Conservation (phyloP, 345 rosid genomes). For the Moringa oleifera region DNA sequence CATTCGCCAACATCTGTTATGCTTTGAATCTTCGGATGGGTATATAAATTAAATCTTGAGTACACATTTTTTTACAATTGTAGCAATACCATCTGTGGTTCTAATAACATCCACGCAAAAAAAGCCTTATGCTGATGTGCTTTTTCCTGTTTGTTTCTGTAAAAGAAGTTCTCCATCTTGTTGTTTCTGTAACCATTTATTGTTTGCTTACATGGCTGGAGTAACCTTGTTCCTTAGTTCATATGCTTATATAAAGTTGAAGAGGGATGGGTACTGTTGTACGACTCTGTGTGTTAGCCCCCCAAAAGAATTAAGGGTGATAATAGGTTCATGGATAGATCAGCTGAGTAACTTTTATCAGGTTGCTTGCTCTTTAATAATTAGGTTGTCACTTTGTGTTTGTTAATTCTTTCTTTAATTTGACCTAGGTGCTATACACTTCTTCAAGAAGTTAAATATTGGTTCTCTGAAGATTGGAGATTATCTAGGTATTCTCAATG, state of each 20-base stretch:
- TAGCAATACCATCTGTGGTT: neutral
- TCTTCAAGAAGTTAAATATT: slow-evolving; percentile 69
- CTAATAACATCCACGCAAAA: neutral
- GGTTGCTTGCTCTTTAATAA: neutral
- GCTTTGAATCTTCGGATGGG: too few relatives aligned
- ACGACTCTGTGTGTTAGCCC: too few relatives aligned
- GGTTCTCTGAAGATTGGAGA: slow-evolving; percentile 62
- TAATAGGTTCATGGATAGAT: neutral
- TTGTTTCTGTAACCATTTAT: neutral
- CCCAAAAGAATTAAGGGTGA: neutral
- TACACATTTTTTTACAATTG: too few relatives aligned
- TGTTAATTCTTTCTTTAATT: neutral
- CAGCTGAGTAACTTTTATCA: too few relatives aligned
- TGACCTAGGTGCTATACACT: slow-evolving; percentile 57
- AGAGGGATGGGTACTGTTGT: neutral
- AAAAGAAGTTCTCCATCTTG: neutral
- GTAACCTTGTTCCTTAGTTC: neutral
- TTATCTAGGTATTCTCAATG: slow-evolving; percentile 57
- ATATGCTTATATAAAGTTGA: too few relatives aligned
- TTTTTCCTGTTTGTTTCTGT: neutral
- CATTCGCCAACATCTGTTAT: too few relatives aligned
- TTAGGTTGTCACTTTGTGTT: neutral
- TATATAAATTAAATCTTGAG: too few relatives aligned
- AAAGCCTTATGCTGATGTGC: neutral
- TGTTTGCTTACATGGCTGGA: neutral